A percentile compares a stretch with the other conserved stretches of the same genome.
phyloP scores from a whole-genome alignment of 139 green algal species.

The Dunaliella sp. region DNA sequence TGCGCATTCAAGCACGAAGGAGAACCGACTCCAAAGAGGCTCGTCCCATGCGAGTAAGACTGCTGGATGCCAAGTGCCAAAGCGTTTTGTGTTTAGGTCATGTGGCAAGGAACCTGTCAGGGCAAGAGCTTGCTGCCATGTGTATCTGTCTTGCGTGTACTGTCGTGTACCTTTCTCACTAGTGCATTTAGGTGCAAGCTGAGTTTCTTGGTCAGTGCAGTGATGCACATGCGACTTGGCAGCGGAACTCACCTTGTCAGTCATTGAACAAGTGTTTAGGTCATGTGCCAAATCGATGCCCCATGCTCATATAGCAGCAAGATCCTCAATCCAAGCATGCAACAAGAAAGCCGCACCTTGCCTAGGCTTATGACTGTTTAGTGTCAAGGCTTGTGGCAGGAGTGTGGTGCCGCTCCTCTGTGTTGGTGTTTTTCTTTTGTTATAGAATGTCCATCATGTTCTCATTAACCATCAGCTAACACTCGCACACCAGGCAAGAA shows the following conservation, averaged over 20 bases:
- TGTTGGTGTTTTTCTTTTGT: background rate
- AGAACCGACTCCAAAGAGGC: background rate
- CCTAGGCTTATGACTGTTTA: no score
- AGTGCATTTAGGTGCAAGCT: background rate
- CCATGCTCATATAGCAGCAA: no score
- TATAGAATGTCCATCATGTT: no score
- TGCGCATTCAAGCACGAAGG: constrained; percentile 10
- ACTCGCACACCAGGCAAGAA: no score
- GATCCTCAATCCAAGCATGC: no score
- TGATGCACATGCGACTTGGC: no score
- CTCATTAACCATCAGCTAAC: no score
- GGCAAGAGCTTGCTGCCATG: background rate
- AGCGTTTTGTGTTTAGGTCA: background rate
- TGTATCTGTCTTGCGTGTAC: background rate
- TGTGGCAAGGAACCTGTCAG: background rate
- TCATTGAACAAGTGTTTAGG: no score
- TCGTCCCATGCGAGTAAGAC: constrained; percentile 14
- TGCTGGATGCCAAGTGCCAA: background rate
- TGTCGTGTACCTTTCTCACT: background rate
- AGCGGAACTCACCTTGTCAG: no score
- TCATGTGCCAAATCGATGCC: no score
- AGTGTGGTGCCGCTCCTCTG: background rate
- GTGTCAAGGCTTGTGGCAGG: background rate
- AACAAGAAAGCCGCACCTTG: no score
- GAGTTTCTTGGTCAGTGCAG: background rate